phyloP scores from a whole-genome alignment of 768 basidiomycete species.

The Rhodocollybia butyracea region DNA sequence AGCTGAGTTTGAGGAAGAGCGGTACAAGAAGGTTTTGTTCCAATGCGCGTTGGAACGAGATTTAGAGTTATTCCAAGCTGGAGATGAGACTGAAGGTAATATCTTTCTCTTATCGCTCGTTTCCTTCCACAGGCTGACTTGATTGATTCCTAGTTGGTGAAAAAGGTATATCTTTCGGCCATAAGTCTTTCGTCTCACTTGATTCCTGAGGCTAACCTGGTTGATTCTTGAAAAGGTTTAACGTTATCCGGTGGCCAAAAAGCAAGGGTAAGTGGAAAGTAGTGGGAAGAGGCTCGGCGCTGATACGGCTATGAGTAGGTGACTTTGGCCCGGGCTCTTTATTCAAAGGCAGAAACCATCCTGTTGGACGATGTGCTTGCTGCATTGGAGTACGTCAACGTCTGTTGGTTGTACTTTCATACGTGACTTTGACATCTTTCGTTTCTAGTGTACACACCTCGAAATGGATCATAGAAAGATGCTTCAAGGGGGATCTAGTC shows the following conservation, averaged over 20 bases:
- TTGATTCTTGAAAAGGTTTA: conserved; percentile 34
- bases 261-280: too few species aligned
- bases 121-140: too few species aligned
- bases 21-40: conserved; percentile 72
- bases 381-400: conserved; percentile 22
- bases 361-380: conserved; percentile 11
- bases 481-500: conserved; percentile 76
- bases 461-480: conserved; percentile 75
- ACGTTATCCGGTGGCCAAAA: conserved; percentile 53
- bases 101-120: too few species aligned
- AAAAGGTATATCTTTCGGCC: too few species aligned
- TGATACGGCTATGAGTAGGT: too few species aligned
- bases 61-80: conserved; percentile 65
- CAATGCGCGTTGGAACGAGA: conserved; percentile 77
- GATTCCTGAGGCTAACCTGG: too few species aligned
- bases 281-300: too few species aligned
- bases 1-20: conserved; percentile 65
- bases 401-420: conserved; percentile 37
- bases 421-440: conserved; percentile 52
- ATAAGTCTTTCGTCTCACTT: too few species aligned
- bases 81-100: conserved; percentile 66
- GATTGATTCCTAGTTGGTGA: too few species aligned
- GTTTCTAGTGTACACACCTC: conserved; percentile 73
- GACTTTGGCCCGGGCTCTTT: conserved; percentile 43
- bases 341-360: conserved; percentile 52